These are phyloP conservation scores for Aureobasidium leucospermi DNA, from an alignment of 2,329 filamentous ascomycete species.

Conservation along the genomic window DNA sequence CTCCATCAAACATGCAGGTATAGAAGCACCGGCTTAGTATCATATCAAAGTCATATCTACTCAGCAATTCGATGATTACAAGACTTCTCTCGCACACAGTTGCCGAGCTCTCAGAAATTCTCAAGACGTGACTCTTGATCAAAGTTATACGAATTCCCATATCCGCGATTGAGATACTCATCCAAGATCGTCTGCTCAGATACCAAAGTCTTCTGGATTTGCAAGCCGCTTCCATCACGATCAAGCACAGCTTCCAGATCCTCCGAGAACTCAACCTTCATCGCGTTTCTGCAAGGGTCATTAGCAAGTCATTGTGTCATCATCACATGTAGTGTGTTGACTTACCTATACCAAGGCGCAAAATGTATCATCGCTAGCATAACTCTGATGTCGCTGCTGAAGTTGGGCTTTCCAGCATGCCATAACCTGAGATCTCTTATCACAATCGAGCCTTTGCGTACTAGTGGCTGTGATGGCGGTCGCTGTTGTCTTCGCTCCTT, in stretches of 20 bases:
- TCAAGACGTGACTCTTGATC: conserved; percentile 32
- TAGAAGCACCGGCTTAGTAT: not conserved
- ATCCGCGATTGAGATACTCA: conserved; percentile 49
- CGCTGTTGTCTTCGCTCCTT: conserved; percentile 31
- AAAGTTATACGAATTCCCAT: conserved; percentile 58
- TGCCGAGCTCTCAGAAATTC: not conserved
- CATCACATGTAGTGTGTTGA: conserved; percentile 45
- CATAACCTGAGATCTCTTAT: conserved; percentile 54
- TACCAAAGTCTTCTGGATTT: conserved; percentile 47
- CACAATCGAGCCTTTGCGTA: conserved; percentile 50
- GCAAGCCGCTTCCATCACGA: conserved; percentile 24
- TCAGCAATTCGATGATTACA: too few species aligned
- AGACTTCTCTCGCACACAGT: not conserved
- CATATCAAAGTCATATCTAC: too few species aligned
- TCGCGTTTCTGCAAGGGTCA: not conserved
- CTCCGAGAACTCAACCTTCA: not conserved
- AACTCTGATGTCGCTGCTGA: conserved; percentile 29
- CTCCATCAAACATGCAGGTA: conserved; percentile 43
- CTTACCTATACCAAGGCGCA: conserved; percentile 34
- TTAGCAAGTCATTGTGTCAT: conserved; percentile 30
- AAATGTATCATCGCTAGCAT: conserved; percentile 43
- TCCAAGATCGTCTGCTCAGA: conserved; percentile 34
- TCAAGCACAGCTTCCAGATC: not conserved
- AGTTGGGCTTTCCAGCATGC: conserved; percentile 58
- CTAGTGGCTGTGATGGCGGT: conserved; percentile 43